phyloP scores from a whole-genome alignment of 2,329 filamentous ascomycete genomes.

The Scedosporium dehoogii region DNA sequence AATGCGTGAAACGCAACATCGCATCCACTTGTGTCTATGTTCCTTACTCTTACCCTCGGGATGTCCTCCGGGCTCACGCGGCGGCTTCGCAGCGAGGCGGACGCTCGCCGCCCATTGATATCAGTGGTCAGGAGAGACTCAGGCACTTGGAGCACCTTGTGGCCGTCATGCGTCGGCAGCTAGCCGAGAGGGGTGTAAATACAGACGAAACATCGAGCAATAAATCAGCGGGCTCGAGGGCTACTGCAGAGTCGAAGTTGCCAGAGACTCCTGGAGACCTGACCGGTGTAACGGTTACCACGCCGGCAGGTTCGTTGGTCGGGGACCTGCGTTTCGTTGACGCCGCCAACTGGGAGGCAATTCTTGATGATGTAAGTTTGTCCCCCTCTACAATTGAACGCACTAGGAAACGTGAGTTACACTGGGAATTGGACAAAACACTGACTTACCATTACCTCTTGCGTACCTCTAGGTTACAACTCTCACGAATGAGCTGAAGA shows the following conservation, averaged over 20 bases:
- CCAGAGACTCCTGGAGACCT: slow-evolving; percentile 10
- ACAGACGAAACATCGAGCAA: neutral
- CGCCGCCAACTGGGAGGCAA: slow-evolving; percentile 20
- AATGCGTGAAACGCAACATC: slow-evolving; percentile 21
- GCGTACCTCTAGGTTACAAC: slow-evolving; percentile 11
- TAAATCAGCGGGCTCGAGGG: neutral
- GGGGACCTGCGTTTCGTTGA: slow-evolving; percentile 18
- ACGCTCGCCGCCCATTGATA: slow-evolving; percentile 3
- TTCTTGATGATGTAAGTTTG: slow-evolving; percentile 19
- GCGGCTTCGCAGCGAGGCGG: neutral
- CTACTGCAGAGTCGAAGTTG: neutral
- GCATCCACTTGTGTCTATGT: slow-evolving; percentile 16
- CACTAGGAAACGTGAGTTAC: too few species aligned
- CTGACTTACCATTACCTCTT: neutral
- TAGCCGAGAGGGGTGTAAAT: neutral
- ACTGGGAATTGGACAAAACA: too few species aligned
- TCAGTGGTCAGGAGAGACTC: slow-evolving; percentile 4
- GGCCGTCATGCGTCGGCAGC: slow-evolving; percentile 4
- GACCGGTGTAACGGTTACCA: slow-evolving; percentile 6
- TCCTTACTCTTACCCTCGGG: slow-evolving; percentile 14
- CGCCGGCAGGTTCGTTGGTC: slow-evolving; percentile 13
- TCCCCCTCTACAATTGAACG: neutral
- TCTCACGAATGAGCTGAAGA: slow-evolving; percentile 14
- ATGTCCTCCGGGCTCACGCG: slow-evolving; percentile 13
- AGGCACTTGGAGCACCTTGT: slow-evolving; percentile 6